Base-by-base conservation (phyloP, 2,329 filamentous ascomycete species). In the Corinectria fuckeliana region DNA sequence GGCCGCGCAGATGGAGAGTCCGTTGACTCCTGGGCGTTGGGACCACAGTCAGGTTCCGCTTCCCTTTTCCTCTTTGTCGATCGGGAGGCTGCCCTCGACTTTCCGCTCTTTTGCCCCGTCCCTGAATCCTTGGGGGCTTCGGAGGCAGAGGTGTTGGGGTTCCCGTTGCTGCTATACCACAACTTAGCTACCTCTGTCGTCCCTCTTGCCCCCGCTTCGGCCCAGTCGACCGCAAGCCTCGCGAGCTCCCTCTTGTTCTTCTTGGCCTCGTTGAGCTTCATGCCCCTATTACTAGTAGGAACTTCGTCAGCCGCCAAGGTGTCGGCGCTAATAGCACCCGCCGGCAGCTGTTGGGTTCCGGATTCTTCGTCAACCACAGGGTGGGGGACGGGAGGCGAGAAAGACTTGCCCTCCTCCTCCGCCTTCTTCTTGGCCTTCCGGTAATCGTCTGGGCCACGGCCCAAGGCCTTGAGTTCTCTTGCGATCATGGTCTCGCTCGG, bases 401-500 rank as follows among this genome's bases (percentile, higher is more conserved):
- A 89, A 1, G 81, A 77, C 64, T 81, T 81, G 3, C 91, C 91
- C 42, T 87, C 83, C 18, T 85, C 85, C 63, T 90, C 86, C 1
- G 88, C 89, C 69, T 85, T 82, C 68, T 83, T 83, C 76, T 88
- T 87, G 6, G 88, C 88, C 42, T 81, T 81, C 41, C 78, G 81
- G 67, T 84, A 89, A 6, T 85, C 85, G 51, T 88, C 87, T 14
- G 86, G 81, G 3, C 88, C 88, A 42, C 91, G 87, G 1, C 88
- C 88, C 16, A 92, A 82, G 18, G 81, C 81, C 72, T 90, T 90
- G 1, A 95, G 83, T 75, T 94, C 91, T 26, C 91, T 83, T 14
- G 90, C 86, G 63, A 94, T 91, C 91, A 95, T 95, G 0, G 91
- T 93, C 68, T 92, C 90, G 63, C 90, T 93, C 0, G 91, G 91